phyloP scores from a whole-genome alignment of 768 basidiomycete genomes.

The Piloderma croceum region DNA sequence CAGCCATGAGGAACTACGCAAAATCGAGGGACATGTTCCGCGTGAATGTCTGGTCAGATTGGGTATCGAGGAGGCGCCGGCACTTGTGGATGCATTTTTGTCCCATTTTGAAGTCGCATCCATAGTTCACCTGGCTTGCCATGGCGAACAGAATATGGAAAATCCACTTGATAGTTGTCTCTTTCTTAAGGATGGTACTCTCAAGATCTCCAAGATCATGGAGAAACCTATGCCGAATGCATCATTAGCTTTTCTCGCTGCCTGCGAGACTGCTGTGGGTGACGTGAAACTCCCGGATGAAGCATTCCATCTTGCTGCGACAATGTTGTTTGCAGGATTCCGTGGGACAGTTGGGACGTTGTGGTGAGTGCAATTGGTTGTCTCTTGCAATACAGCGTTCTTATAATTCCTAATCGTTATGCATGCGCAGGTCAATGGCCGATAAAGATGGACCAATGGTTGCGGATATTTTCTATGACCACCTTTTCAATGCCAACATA shows the following conservation, averaged over 20 bases:
- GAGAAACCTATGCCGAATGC: too few relatives aligned
- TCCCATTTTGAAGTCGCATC: constrained; percentile 13
- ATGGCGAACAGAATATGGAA: constrained; percentile 21
- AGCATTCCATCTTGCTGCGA: constrained; percentile 20
- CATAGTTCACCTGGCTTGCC: too few relatives aligned
- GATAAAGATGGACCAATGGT: constrained; percentile 7
- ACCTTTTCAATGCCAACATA: constrained; percentile 5
- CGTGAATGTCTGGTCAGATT: constrained; percentile 10
- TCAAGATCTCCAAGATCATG: constrained; percentile 19
- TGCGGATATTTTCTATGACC: constrained; percentile 7
- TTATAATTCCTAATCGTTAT: too few relatives aligned
- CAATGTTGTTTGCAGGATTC: constrained; percentile 22
- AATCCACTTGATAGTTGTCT: constrained; percentile 24
- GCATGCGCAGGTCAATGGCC: constrained; percentile 5
- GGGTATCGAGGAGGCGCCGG: constrained; percentile 8
- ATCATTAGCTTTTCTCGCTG: too few relatives aligned
- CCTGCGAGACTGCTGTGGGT: constrained; percentile 28
- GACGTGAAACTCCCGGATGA: constrained; percentile 20
- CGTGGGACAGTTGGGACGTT: constrained; percentile 18
- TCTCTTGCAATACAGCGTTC: too few relatives aligned
- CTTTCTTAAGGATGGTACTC: constrained; percentile 13
- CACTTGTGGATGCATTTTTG: constrained; percentile 15
- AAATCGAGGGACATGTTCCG: constrained; percentile 9
- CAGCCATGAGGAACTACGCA: constrained; percentile 6
- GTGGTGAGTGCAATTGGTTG: too few relatives aligned